Evolutionary conservation across 2,329 filamentous ascomycete species (phyloP).

Genomic region (Trichophyton mentagrophytes): DNA sequence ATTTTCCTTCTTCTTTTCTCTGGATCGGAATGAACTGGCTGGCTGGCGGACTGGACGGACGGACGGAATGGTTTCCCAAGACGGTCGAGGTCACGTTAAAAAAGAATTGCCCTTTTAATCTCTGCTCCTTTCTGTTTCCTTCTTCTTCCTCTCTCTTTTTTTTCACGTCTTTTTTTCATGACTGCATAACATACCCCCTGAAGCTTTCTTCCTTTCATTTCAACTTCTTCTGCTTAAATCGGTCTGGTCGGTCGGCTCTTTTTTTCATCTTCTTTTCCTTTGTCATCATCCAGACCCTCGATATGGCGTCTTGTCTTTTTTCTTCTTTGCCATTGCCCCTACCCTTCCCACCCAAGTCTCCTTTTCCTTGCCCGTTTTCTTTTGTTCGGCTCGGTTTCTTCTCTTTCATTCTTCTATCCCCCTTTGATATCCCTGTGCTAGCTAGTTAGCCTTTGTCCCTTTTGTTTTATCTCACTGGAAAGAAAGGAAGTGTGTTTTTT

Average conservation of each 20-base stretch:
- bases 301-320: background rate
- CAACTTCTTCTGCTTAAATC: background rate
- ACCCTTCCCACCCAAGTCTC: background rate
- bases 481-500: background rate
- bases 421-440: background rate
- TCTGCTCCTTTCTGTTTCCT: background rate
- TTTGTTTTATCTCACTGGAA: background rate
- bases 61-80: background rate
- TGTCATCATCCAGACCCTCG: background rate
- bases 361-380: background rate
- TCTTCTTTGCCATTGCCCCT: background rate
- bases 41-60: background rate
- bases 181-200: background rate
- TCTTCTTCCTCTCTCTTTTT: constrained; percentile 5
- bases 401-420: background rate
- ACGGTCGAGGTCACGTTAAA: background rate
- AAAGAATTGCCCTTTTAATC: too few species aligned
- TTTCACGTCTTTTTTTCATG: background rate
- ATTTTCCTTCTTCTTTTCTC: background rate
- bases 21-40: background rate
- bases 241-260: background rate
- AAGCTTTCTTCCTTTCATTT: background rate
- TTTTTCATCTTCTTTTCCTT: background rate
- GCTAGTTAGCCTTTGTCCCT: background rate
- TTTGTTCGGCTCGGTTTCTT: background rate